Conservation (phyloP, 1,284 basidiomycete species). For the Tetrapyrgos nigripes region DNA sequence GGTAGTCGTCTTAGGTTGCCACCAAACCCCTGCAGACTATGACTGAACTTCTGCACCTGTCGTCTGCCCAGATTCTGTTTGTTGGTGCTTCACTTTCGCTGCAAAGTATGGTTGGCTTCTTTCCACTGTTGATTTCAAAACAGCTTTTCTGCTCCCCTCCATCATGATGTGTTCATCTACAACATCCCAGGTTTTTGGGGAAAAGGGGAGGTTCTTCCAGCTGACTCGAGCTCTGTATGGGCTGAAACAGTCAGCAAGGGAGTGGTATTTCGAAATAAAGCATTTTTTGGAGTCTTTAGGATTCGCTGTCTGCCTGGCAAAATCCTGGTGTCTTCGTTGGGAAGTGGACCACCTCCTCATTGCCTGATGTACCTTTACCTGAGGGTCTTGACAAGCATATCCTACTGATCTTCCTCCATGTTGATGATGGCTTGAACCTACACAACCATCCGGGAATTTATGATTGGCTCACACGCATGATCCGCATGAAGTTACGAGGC, state of each 20-base stretch:
- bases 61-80: neutral
- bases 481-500: neutral
- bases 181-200: slow-evolving; percentile 29
- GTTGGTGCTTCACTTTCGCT: neutral
- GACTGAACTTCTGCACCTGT: neutral
- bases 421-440: neutral
- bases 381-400: neutral
- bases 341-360: slow-evolving; percentile 9
- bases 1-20: slow-evolving; percentile 1
- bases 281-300: slow-evolving; percentile 20
- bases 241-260: slow-evolving; percentile 35
- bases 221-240: slow-evolving; percentile 31
- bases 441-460: neutral
- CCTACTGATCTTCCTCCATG: neutral
- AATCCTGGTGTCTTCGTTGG: slow-evolving; percentile 21
- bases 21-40: neutral
- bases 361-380: slow-evolving; percentile 16
- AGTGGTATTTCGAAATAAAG: slow-evolving; percentile 30
- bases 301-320: slow-evolving; percentile 15
- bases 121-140: slow-evolving; percentile 30
- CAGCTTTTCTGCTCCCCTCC: slow-evolving; percentile 35
- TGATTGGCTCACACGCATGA: neutral
- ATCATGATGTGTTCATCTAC: slow-evolving; percentile 35
- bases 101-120: slow-evolving; percentile 1
- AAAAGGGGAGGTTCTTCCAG: slow-evolving; percentile 3